Conservation (phyloP, 148 eudicot genomes). For the Heliamphora exappendiculata region DNA sequence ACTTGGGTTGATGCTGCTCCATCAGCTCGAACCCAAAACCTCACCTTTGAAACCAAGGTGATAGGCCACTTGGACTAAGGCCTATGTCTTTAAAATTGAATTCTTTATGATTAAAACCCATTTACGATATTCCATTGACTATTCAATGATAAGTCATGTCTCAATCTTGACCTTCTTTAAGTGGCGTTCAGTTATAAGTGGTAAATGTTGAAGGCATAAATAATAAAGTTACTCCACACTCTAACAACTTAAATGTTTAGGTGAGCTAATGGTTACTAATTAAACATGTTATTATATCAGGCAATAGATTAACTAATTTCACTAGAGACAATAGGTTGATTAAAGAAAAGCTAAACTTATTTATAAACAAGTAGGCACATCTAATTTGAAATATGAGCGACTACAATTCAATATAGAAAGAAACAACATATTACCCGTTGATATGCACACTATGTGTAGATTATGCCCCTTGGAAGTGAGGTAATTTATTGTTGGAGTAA, state of each 20-base stretch:
- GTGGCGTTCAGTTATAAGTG: no score
- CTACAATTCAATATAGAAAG: neutral
- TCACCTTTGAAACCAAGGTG: no score
- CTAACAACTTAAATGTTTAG: no score
- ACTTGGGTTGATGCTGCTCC: no score
- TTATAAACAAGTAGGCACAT: neutral
- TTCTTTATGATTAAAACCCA: neutral
- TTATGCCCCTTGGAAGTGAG: constrained; percentile 66
- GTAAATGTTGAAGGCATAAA: no score
- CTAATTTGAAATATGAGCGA: neutral
- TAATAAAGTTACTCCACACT: no score
- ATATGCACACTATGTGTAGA: constrained; percentile 69
- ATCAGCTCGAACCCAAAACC: no score
- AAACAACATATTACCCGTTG: constrained; percentile 54
- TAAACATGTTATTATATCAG: no score
- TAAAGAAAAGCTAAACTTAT: no score
- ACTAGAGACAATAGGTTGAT: neutral
- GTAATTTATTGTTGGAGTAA: constrained; percentile 79
- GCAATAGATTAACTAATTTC: neutral
- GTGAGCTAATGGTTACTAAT: no score
- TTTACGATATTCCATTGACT: neutral
- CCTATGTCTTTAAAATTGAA: neutral
- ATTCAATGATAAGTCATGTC: neutral
- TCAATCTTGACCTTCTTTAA: no score
- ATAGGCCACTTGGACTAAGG: neutral